Evolutionary conservation across 2,329 filamentous ascomycete genomes (phyloP), one percentile per base, ranked within the genome.

Genomic region (Monosporascus sp.): DNA sequence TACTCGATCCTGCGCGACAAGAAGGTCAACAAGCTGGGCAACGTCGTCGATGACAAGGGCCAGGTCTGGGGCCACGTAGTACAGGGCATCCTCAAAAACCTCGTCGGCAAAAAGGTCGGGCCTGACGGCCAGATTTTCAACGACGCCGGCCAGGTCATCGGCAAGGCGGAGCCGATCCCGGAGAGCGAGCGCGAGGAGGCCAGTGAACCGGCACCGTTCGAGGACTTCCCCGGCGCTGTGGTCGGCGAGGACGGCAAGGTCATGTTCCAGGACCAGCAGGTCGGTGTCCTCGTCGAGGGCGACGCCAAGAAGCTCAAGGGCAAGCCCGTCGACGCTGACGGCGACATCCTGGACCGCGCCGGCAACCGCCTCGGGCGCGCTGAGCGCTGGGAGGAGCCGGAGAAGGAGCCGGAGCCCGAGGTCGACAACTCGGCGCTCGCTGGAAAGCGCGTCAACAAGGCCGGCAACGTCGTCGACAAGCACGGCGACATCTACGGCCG

Each of bases 391-490:
- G 84, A 90, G 58, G 74, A 65, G 56, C 65, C 68, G 41, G 71
- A 72, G 53, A 63, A 68, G 0, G 77, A 79, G 55, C 74, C 79
- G 0, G 78, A 85, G 69, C 67, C 70, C 0, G 72, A 75, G 55
- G 62, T 78, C 3, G 81, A 84, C 61, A 81, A 79, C 55, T 87
- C 84, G 7, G 73, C 79, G 44, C 75, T 87, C 5, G 85, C 85
- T 20, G 86, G 86, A 53, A 87, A 89, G 70, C 78, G 83, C 41
- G 84, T 89, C 58, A 87, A 88, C 72, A 89, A 88, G 72, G 79
- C 81, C 3, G 86, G 87, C 39, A 82, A 83, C 47, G 72, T 82
- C 1, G 81, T 84, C 25, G 81, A 83, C 62, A 68, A 68, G 3
- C 68, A 70, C 44, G 81, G 81, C 0, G 67, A 72, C 45, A 81